A percentile compares a stretch with the other conserved stretches of the same genome.
Evolutionary conservation across 192 early-diverging fungal genomes (phyloP).

Genomic region (Podila clonocystis): DNA sequence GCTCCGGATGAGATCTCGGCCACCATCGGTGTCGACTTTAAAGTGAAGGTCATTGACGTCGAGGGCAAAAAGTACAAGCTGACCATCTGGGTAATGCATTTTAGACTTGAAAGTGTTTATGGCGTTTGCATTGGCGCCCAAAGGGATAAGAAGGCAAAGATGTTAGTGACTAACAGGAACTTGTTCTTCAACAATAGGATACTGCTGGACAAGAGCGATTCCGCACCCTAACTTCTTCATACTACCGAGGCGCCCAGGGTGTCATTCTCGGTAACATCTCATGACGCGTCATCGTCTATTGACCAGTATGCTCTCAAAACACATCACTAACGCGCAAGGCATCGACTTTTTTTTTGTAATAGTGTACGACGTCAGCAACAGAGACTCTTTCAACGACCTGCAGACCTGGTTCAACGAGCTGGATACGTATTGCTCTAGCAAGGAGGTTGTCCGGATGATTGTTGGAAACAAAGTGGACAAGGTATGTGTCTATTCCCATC

Average conservation of each 20-base stretch:
- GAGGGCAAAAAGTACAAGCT: conserved; percentile 94
- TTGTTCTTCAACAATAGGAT: conserved; percentile 68
- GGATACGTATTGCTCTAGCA: conserved; percentile 87
- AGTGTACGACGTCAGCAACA: conserved; percentile 98
- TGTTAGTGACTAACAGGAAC: background rate
- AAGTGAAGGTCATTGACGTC: conserved; percentile 89
- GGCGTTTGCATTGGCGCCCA: too few species aligned
- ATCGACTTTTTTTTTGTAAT: background rate
- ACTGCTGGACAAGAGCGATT: conserved; percentile 99
- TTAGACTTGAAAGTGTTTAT: background rate
- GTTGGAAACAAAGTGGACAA: conserved; percentile 99
- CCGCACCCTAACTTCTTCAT: conserved; percentile 95
- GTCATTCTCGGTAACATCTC: conserved; percentile 85
- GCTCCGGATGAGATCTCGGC: conserved; percentile 92
- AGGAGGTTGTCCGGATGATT: conserved; percentile 95
- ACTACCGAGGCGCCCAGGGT: conserved; percentile 98
- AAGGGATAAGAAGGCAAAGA: background rate
- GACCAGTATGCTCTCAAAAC: background rate
- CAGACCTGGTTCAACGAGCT: conserved; percentile 96
- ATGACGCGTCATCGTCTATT: background rate
- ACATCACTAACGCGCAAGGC: background rate
- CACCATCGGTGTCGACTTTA: conserved; percentile 98
- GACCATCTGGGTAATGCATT: conserved; percentile 85
- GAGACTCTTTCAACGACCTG: conserved; percentile 93
- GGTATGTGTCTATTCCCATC: conserved; percentile 54